Evolutionary conservation across 441 rosid species (phyloP).

Genomic region (Eutrema salsugineum): DNA sequence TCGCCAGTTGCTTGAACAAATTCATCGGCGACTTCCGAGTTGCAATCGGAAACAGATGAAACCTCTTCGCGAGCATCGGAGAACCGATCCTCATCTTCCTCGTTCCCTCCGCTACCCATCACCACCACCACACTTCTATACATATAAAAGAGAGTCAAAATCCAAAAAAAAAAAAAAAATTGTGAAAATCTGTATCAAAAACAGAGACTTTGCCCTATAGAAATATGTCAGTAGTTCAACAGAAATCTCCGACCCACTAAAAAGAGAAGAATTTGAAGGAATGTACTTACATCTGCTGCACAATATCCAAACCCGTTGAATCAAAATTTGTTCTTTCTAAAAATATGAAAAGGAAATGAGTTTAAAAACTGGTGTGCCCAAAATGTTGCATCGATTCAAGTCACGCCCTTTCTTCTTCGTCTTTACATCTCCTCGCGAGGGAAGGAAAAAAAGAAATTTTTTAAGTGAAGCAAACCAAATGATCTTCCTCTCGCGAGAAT

Average conservation of each 20-base stretch:
- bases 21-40: conserved; percentile 10
- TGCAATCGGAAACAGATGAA: conserved; percentile 43
- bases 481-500: no score
- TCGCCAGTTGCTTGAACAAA: conserved; percentile 17
- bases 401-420: background rate
- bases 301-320: background rate
- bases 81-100: conserved; percentile 48
- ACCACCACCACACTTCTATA: conserved; percentile 9
- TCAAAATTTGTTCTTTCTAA: background rate
- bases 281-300: background rate
- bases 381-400: background rate
- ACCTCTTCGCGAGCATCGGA: conserved; percentile 50
- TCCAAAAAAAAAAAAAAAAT: background rate
- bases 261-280: background rate
- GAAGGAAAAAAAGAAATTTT: background rate
- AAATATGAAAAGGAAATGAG: background rate
- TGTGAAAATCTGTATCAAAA: background rate
- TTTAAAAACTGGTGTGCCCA: background rate
- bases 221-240: background rate
- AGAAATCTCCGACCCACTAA: background rate
- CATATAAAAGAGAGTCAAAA: background rate
- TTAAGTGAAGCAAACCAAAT: no score
- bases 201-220: background rate
- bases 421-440: background rate
- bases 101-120: conserved; percentile 41